Conservation (phyloP, 257 asterid genomes). For the Jasminum sambac region DNA sequence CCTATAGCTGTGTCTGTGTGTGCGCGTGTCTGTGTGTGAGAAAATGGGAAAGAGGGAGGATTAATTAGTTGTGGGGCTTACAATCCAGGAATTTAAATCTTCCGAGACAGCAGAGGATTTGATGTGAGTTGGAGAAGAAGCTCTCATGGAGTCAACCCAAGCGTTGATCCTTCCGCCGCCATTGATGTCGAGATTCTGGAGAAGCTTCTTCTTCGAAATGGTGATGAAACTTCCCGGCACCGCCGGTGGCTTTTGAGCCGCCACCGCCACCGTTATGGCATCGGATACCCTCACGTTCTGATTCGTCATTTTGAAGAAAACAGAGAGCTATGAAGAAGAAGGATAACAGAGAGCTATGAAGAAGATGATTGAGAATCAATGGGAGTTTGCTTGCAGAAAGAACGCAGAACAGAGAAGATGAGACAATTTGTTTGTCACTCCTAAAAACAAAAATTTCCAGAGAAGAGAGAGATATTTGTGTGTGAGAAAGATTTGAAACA, state of each 20-base stretch:
- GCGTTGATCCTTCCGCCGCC: slow-evolving; percentile 51
- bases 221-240: slow-evolving; percentile 63
- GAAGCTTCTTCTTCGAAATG: slow-evolving; percentile 57
- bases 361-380: slow-evolving; percentile 22
- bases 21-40: background rate
- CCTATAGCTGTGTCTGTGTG: background rate
- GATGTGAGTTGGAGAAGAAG: slow-evolving; percentile 81
- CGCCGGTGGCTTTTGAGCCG: slow-evolving; percentile 73
- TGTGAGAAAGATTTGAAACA: slow-evolving; percentile 44
- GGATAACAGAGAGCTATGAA: slow-evolving; percentile 24
- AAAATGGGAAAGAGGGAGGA: background rate
- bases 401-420: background rate
- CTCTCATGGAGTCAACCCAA: slow-evolving; percentile 85
- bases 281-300: slow-evolving; percentile 77
- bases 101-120: slow-evolving; percentile 50
- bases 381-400: slow-evolving; percentile 14
- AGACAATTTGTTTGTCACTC: background rate
- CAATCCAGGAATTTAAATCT: slow-evolving; percentile 58
- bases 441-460: background rate
- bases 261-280: slow-evolving; percentile 56
- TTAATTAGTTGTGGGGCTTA: slow-evolving; percentile 23
- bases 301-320: slow-evolving; percentile 42
- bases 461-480: slow-evolving; percentile 23
- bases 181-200: slow-evolving; percentile 61
- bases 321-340: slow-evolving; percentile 26